These are phyloP conservation scores for Thelonectria rubi DNA, from an alignment of 2,329 filamentous ascomycete genomes.

Conservation along the genomic window DNA sequence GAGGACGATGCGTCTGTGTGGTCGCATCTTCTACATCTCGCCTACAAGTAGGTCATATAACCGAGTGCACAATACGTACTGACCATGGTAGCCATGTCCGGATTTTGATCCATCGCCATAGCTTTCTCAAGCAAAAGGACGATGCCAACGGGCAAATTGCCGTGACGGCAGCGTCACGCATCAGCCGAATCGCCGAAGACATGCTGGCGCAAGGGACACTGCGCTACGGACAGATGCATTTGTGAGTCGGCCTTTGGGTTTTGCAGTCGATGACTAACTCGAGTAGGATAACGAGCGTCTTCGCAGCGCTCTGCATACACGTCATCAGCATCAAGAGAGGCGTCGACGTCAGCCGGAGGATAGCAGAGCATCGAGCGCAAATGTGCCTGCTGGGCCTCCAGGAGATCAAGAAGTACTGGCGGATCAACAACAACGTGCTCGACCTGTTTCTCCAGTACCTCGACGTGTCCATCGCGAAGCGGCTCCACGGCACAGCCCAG, in stretches of 20 bases:
- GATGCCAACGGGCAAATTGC: slow-evolving; percentile 44
- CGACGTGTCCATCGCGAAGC: slow-evolving; percentile 50
- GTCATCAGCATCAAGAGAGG: slow-evolving; percentile 48
- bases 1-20: slow-evolving; percentile 49
- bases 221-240: slow-evolving; percentile 51
- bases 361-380: slow-evolving; percentile 50
- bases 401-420: slow-evolving; percentile 53
- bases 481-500: slow-evolving; percentile 42
- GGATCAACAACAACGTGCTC: slow-evolving; percentile 51
- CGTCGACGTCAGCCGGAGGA: slow-evolving; percentile 45
- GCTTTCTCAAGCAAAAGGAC: slow-evolving; percentile 42
- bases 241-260: slow-evolving; percentile 37
- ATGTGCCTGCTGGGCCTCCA: slow-evolving; percentile 50
- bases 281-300: slow-evolving; percentile 48
- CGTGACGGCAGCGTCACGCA: slow-evolving; percentile 46
- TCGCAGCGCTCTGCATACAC: slow-evolving; percentile 51
- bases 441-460: slow-evolving; percentile 51
- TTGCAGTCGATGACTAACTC: not conserved
- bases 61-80: not conserved
- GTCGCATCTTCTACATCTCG: slow-evolving; percentile 49
- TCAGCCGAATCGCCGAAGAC: slow-evolving; percentile 51
- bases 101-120: slow-evolving; percentile 49
- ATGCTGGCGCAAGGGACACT: slow-evolving; percentile 48
- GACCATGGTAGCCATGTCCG: slow-evolving; percentile 44
- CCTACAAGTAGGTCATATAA: slow-evolving; percentile 46